These are phyloP conservation scores for Mrakia blollopis DNA, from an alignment of 768 basidiomycete species.

Conservation along the genomic window DNA sequence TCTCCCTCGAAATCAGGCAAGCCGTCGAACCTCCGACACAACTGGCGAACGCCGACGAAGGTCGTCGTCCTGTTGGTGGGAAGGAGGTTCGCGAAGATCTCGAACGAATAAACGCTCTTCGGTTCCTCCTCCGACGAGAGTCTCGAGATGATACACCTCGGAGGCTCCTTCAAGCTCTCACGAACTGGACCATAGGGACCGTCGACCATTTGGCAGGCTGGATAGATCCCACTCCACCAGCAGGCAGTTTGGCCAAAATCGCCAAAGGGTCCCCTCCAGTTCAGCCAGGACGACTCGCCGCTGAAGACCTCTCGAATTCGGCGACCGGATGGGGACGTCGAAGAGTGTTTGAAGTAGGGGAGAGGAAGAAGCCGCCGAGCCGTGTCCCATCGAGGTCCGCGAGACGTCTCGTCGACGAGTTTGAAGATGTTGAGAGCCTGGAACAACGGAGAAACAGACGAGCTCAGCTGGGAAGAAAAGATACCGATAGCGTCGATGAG, in stretches of 20 bases:
- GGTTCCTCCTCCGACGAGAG: background rate
- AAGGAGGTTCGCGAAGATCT: background rate
- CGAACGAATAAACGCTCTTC: background rate
- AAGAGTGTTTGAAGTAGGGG: background rate
- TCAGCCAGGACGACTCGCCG: slow-evolving; percentile 4
- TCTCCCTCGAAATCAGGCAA: background rate
- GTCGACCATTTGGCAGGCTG: slow-evolving; percentile 9
- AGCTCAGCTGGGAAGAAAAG: background rate
- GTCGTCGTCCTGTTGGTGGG: background rate
- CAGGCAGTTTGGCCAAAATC: background rate
- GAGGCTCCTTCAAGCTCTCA: slow-evolving; percentile 6
- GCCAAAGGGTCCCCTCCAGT: background rate
- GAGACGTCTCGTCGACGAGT: slow-evolving; percentile 9
- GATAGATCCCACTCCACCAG: background rate
- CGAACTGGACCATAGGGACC: slow-evolving; percentile 14
- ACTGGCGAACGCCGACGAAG: background rate
- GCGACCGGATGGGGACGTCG: background rate
- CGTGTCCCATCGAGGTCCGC: slow-evolving; percentile 19
- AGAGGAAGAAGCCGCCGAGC: background rate
- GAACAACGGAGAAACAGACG: background rate
- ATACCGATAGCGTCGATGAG: too few relatives aligned
- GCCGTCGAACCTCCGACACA: background rate
- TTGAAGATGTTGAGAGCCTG: slow-evolving; percentile 14
- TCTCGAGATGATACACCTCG: background rate
- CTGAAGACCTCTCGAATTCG: background rate